A percentile compares a stretch with the other conserved stretches of the same genome.
phyloP scores from a whole-genome alignment of 768 basidiomycete genomes.

The Lentinus tigrinus region DNA sequence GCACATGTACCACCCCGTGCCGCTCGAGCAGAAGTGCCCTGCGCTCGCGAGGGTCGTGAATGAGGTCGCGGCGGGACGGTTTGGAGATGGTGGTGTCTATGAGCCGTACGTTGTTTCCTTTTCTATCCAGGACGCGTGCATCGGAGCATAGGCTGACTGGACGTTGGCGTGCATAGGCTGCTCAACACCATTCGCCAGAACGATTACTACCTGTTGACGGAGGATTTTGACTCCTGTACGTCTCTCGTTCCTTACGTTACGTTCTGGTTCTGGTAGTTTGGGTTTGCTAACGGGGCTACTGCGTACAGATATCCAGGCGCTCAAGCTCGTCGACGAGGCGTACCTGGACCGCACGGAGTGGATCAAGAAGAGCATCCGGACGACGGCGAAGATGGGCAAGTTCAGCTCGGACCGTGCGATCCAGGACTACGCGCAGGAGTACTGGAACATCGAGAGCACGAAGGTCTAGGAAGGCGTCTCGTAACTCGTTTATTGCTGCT shows the following conservation, averaged over 20 bases:
- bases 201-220: constrained; percentile 80
- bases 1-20: constrained; percentile 79
- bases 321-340: constrained; percentile 84
- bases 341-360: constrained; percentile 83
- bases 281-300: too few relatives aligned
- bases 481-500: too few relatives aligned
- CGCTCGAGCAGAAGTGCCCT: constrained; percentile 82
- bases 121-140: constrained; percentile 2
- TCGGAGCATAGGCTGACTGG: too few relatives aligned
- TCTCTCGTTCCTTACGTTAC: neutral
- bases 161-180: constrained; percentile 38
- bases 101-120: constrained; percentile 63
- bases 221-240: constrained; percentile 93
- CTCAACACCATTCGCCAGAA: constrained; percentile 74
- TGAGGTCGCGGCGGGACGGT: constrained; percentile 71
- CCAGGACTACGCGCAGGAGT: constrained; percentile 79
- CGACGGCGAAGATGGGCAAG: constrained; percentile 93
- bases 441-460: constrained; percentile 31
- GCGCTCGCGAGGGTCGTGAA: constrained; percentile 78
- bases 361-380: constrained; percentile 88
- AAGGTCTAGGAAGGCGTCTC: constrained; percentile 16
- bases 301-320: constrained; percentile 69
- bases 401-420: constrained; percentile 96
- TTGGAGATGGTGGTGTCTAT: constrained; percentile 80
- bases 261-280: too few relatives aligned